Base-by-base conservation (phyloP, 169 alveolate genomes). In the Eimeria necatrix region DNA sequence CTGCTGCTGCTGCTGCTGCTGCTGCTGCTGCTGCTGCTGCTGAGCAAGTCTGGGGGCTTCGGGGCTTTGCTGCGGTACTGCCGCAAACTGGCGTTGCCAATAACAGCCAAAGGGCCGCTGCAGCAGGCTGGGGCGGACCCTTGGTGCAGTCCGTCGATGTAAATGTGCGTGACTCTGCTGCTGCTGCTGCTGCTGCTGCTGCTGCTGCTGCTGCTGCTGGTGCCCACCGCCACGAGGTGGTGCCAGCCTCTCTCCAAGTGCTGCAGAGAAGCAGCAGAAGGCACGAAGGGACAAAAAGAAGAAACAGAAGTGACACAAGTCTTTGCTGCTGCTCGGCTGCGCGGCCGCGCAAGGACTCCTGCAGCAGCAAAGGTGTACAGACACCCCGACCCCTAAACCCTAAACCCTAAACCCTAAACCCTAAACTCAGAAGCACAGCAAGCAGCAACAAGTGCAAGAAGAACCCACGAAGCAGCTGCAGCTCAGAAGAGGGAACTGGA, bases 111-210 rank as follows among this genome's bases (percentile, higher is more conserved):
- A 48, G 88, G 88, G 70, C 88, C 88, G 70, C 51, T 51, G 70
- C 88, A 78, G 88, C 88, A 49, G 9, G 88, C 88, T 7, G 88
- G 88, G 48, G 88, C 3, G 18, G 70, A 26, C 20, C 88, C 88
- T 9, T 18, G 22, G 48, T 78, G 70, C n/a, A 20, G 61, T 4
- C 88, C 88, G 48, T 78, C 22, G 7, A 78, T 7, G 48, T 78
- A 78, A n/a, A 78, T 48, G 88, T 48, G 49, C 1, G 88, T 78
- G 26, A 22, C 48, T 20, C 49, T 46, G n/a, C 48, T 46, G 5
- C 32, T 4, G n/a, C n/a, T n/a, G n/a, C n/a, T n/a, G n/a, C n/a
- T n/a, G n/a, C n/a, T n/a, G n/a, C n/a, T n/a, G n/a, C n/a, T n/a
- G n/a, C n/a, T n/a, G n/a, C n/a, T n/a, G n/a, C n/a, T n/a, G n/a